Base-by-base conservation (phyloP, 805 yeast species). In the Lipomyces spencermartinsiae region DNA sequence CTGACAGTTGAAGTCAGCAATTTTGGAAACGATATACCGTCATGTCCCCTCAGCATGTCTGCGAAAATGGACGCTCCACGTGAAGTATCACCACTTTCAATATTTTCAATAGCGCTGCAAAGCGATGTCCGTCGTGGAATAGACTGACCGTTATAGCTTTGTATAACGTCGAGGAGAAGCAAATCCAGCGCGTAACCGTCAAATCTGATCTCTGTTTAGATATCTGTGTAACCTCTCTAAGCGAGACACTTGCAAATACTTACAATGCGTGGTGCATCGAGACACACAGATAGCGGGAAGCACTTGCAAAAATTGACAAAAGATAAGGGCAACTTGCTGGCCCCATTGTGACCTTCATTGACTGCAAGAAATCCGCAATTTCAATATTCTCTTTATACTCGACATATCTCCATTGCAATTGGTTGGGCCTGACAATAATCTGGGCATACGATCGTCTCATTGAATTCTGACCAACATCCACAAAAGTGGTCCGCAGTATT, bases 181-280 rank as follows among this genome's bases (percentile, higher is more conserved):
- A 69, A 49, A 58, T 67, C 43, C 16, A 70, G 55, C 33, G 72
- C 70, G 31, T 58, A 55, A 10, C 63, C 72, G 34, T 71, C 73
- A 61, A 65, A 67, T 19, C 71, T 67, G 43, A 19, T 22, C 4
- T 16, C 4, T 14, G 16, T 29, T 55, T 43, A 59, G 53, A 35
- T 43, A 39, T 22, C 5, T 33, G 35, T 43, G 33, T 25, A 14
- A 29, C 58, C 9, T 43, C 37, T 16, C 37, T 34, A n/a, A 59
- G 22, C 49, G 49, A 6, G 49, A 9, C 19, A 60, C 6, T 33
- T 49, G 46, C 6, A 49, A 29, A 7, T 12, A 59, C 71, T 58
- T 61, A 71, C 67, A 71, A 53, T 1, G 70, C 68, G 46, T 71
- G 73, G 54, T 71, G 73, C 62, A 71, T 58, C 12, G 37, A 59